phyloP scores from a whole-genome alignment of 805 yeast species.

The Kuraishia ogatae region DNA sequence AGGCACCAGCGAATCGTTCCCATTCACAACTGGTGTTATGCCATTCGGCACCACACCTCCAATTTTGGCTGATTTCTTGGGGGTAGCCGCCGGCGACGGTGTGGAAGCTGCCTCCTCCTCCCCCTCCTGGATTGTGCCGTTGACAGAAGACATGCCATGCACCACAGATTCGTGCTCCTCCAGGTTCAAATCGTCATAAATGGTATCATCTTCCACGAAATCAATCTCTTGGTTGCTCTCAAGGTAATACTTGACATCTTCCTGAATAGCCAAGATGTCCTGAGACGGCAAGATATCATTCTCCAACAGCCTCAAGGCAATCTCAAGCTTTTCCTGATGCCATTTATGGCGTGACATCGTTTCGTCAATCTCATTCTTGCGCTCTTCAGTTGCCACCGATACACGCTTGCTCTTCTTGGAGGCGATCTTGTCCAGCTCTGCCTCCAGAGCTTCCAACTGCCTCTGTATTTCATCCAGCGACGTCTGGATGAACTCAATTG shows the following conservation, averaged over 20 bases:
- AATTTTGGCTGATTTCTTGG: background rate
- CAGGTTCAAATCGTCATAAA: conserved; percentile 81
- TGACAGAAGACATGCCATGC: conserved; percentile 15
- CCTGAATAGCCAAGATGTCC: conserved; percentile 65
- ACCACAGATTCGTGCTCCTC: conserved; percentile 31
- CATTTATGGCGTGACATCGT: conserved; percentile 65
- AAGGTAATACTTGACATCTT: conserved; percentile 86
- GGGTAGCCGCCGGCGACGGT: background rate
- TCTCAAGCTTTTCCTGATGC: conserved; percentile 75
- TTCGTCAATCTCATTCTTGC: conserved; percentile 52
- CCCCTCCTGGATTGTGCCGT: background rate
- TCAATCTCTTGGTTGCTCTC: conserved; percentile 92
- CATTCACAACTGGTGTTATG: background rate
- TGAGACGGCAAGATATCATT: conserved; percentile 74
- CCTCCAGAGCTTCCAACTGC: conserved; percentile 73
- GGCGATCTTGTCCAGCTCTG: conserved; percentile 48
- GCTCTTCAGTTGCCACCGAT: conserved; percentile 32
- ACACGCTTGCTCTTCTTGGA: conserved; percentile 43
- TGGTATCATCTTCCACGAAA: conserved; percentile 88
- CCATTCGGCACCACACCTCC: background rate
- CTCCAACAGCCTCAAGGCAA: conserved; percentile 64
- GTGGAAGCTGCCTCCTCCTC: background rate
- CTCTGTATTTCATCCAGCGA: conserved; percentile 72
- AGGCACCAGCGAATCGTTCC: background rate
- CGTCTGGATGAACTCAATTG: conserved; percentile 57